A percentile compares a stretch with the other conserved stretches of the same genome.
phyloP scores from a whole-genome alignment of 805 yeast species.

The Lachancea dasiensis region DNA sequence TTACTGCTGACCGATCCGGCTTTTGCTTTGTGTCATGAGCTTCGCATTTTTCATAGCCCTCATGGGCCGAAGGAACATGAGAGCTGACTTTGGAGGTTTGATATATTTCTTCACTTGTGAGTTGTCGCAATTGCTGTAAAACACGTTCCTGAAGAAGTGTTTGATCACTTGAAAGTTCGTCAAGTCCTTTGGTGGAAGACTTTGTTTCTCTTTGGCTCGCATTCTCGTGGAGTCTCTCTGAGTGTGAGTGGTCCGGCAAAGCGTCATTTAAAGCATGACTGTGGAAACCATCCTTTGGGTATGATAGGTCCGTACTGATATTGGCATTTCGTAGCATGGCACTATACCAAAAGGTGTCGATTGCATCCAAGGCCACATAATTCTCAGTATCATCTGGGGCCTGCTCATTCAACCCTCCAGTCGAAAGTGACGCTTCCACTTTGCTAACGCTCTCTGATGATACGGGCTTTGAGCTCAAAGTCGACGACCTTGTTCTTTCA shows the following conservation, averaged over 20 bases:
- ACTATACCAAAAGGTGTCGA: conserved; percentile 13
- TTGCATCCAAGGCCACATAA: conserved; percentile 12
- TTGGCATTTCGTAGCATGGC: conserved; percentile 8
- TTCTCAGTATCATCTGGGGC: not conserved
- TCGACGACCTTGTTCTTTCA: no score
- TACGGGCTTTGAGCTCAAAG: no score
- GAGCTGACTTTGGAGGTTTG: not conserved
- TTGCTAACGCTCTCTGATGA: not conserved
- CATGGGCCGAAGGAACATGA: no score
- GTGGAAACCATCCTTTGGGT: not conserved
- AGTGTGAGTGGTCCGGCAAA: no score
- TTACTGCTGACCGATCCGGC: no score
- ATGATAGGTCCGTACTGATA: conserved; percentile 1
- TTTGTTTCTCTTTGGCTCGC: no score
- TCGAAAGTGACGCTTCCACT: not conserved
- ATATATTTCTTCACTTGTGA: conserved; percentile 1
- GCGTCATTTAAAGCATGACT: no score
- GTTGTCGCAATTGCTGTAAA: conserved; percentile 12
- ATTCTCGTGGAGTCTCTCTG: no score
- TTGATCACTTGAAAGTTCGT: conserved; percentile 11
- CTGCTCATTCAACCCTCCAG: not conserved
- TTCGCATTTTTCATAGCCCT: no score
- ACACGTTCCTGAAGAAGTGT: conserved; percentile 10
- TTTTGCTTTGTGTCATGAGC: no score
- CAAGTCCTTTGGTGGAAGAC: conserved; percentile 4